Conservation (phyloP, 306 rosid genomes). For the Castanea sativa region DNA sequence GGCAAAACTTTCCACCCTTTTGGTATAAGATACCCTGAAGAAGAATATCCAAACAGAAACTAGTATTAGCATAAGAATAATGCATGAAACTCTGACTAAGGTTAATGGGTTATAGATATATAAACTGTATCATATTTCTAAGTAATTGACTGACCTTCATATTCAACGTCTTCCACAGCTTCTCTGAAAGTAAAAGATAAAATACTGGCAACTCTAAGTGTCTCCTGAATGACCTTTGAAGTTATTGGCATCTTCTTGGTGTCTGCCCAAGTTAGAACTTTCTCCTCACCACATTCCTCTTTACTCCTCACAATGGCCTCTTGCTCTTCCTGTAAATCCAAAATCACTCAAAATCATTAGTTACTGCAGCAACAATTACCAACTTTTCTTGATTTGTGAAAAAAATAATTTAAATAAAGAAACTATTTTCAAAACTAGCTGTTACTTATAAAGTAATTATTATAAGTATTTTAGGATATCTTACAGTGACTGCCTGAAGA, state of each 20-base stretch:
- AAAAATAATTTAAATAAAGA: background rate
- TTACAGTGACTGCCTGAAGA: slow-evolving; percentile 81
- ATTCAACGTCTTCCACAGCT: slow-evolving; percentile 89
- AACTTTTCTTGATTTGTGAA: background rate
- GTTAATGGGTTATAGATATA: background rate
- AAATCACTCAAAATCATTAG: too few relatives aligned
- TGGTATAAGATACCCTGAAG: slow-evolving; percentile 79
- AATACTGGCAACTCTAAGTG: slow-evolving; percentile 87
- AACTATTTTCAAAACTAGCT: too few relatives aligned
- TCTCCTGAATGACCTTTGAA: slow-evolving; percentile 85
- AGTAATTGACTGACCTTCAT: slow-evolving; percentile 55
- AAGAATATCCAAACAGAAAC: slow-evolving; percentile 13
- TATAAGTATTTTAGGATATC: slow-evolving; percentile 39
- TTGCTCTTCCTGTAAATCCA: slow-evolving; percentile 68
- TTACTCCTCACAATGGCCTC: slow-evolving; percentile 49
- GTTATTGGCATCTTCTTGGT: slow-evolving; percentile 83
- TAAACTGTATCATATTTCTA: background rate
- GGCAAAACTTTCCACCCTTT: slow-evolving; percentile 99
- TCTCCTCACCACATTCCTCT: slow-evolving; percentile 44
- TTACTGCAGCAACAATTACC: too few relatives aligned
- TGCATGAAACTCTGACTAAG: too few relatives aligned
- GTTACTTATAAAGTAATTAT: background rate
- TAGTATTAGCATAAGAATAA: background rate
- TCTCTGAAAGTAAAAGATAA: slow-evolving; percentile 94
- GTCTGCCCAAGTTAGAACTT: slow-evolving; percentile 73